phyloP scores from a whole-genome alignment of 495 filamentous ascomycete species.

The Penicillium turbatum region DNA sequence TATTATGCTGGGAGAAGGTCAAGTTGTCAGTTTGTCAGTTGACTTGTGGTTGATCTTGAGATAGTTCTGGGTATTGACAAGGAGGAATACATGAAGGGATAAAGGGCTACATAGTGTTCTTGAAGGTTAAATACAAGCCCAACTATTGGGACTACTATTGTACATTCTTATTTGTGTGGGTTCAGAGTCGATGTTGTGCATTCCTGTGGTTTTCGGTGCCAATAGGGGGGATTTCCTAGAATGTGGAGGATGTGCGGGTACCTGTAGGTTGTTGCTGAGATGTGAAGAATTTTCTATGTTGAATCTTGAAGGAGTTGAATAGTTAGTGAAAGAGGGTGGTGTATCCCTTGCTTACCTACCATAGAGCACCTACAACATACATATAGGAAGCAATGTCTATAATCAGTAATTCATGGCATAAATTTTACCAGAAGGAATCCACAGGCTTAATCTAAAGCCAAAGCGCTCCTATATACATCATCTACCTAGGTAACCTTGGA shows the following conservation, averaged over 20 bases:
- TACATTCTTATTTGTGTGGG: not conserved
- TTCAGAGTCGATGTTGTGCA: not conserved
- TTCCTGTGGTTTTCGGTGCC: not conserved
- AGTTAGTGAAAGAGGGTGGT: no score
- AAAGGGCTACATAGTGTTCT: no score
- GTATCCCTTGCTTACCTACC: not conserved
- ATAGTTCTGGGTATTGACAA: no score
- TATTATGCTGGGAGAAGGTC: no score
- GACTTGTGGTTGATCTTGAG: no score
- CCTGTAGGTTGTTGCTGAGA: not conserved
- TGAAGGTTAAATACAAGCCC: not conserved
- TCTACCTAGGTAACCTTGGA: not conserved
- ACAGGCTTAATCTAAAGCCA: not conserved
- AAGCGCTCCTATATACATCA: slow-evolving; percentile 7
- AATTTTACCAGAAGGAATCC: not conserved
- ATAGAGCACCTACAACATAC: no score
- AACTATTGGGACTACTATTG: no score
- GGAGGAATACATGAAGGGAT: no score
- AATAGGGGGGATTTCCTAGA: not conserved
- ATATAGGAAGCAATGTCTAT: no score
- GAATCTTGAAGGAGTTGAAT: no score
- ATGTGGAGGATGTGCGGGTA: slow-evolving; percentile 1
- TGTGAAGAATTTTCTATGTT: no score
- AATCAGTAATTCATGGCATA: slow-evolving; percentile 13
- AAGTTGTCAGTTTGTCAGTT: no score